Percentiles rank a stretch among this genome's conserved stretches.
phyloP scores from a whole-genome alignment of 176 grass and related monocot genomes.

The Eleusine coracana region DNA sequence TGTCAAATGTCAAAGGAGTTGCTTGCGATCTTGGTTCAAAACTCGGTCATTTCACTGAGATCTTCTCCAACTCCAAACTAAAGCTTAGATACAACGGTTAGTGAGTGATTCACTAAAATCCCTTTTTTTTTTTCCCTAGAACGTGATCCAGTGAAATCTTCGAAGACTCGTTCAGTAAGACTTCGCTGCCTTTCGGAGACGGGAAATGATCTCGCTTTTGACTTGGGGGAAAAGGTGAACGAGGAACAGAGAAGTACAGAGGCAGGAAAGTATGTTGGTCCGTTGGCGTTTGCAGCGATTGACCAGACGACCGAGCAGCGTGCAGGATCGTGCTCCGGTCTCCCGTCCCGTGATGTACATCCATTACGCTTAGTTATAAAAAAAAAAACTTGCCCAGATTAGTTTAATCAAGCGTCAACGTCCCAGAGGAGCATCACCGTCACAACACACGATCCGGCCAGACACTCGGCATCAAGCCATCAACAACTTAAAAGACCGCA shows the following conservation, averaged over 20 bases:
- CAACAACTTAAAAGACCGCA: neutral
- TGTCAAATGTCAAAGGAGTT: neutral
- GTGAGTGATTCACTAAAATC: too few relatives aligned
- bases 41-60: neutral
- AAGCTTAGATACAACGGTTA: neutral
- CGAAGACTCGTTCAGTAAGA: neutral
- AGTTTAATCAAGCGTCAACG: conserved; percentile 22
- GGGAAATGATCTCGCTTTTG: conserved; percentile 22
- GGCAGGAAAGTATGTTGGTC: conserved; percentile 32
- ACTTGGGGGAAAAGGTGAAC: neutral
- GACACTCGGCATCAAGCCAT: conserved; percentile 1
- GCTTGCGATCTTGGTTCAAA: neutral
- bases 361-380: neutral
- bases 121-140: too few relatives aligned
- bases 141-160: too few relatives aligned
- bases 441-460: neutral
- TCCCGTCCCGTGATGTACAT: neutral
- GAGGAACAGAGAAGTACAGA: neutral
- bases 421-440: neutral
- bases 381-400: neutral
- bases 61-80: neutral
- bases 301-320: conserved; percentile 18
- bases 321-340: conserved; percentile 30
- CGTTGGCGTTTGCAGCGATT: neutral
- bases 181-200: neutral